phyloP scores from a whole-genome alignment of 192 early-diverging fungal species.

The Backusella morwellensis region DNA sequence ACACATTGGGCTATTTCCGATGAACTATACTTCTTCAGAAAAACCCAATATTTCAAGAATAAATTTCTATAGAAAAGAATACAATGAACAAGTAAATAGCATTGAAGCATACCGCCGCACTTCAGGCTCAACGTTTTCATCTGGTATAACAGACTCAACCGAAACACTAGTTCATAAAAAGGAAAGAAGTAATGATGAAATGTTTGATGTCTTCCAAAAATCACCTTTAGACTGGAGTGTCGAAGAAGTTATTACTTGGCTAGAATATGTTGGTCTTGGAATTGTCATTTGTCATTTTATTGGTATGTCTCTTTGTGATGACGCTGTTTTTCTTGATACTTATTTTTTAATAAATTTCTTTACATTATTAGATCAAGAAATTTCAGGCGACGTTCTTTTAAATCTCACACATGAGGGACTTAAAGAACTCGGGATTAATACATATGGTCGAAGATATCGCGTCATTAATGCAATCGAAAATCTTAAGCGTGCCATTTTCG shows the following conservation, averaged over 20 bases:
- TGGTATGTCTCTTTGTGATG: not conserved
- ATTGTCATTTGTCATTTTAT: not conserved
- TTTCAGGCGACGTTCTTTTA: conserved; percentile 57
- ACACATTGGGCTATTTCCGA: conserved; percentile 68
- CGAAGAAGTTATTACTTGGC: not conserved
- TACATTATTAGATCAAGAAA: conserved; percentile 51
- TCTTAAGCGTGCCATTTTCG: not conserved
- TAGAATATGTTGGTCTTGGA: not conserved
- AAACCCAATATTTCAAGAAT: not conserved
- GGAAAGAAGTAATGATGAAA: not conserved
- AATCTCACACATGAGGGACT: conserved; percentile 55
- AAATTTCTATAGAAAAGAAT: not conserved
- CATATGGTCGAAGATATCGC: conserved; percentile 58
- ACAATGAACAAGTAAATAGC: not conserved
- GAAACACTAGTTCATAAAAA: not conserved
- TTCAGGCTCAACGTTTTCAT: not conserved
- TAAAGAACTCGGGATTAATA: conserved; percentile 60
- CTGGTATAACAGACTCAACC: not conserved
- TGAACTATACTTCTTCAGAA: conserved; percentile 53
- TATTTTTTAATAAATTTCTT: not conserved
- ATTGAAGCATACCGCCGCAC: not conserved
- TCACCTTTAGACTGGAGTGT: not conserved
- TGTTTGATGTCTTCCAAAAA: not conserved
- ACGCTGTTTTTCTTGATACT: not conserved
- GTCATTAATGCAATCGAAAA: conserved; percentile 57